Base-by-base conservation (phyloP, 1,284 basidiomycete species). In the Inonotus obliquus region DNA sequence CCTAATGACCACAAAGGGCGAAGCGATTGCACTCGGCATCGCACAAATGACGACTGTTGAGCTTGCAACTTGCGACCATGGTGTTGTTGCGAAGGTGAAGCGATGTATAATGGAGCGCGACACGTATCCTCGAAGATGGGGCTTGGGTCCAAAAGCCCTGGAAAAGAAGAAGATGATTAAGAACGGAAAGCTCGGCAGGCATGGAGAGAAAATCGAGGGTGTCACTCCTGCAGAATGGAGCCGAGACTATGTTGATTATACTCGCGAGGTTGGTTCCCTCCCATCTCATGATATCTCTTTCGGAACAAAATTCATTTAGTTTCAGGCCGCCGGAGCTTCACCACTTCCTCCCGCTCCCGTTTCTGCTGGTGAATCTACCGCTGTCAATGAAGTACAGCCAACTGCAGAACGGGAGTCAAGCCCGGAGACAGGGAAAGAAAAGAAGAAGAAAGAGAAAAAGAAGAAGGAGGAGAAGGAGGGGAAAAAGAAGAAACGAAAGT, bases 1-100 rank as follows among this genome's bases (percentile, higher is more conserved):
- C 52, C 80, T 99, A 66, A 99, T 99, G 96, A 99, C 97, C 60
- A 99, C 97, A 53, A 99, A 99, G 82, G 97, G 96, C 68, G 97
- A 99, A 76, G 97, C 95, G 47, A 98, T 99, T 72, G 97, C 97
- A 27, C 85, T 99, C 53, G 97, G 92, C 65, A 88, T 96, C 68
- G 92, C 94, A n/a, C 93, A 96, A 73, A 99, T 99, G 97, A 94
- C 95, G 13, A 98, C 96, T 10, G 96, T 97, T 64, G 97, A 99
- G 75, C 86, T 99, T 59, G 92, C 95, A 19, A 97, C 96, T 10
- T 98, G 96, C 75, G 96, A 99, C 75, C 97, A 99, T 73, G 97
- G 97, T 62, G 94, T 99, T 61, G 97, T 99, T 44, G 97, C 97
- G 51, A 98, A 98, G 79, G 94, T 99, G 71, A 99, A 99, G 81